A percentile compares a stretch with the other conserved stretches of the same genome.
These are phyloP conservation scores for Microbotryum scabiosae DNA, from an alignment of 1,284 basidiomycete species.

Conservation along the genomic window DNA sequence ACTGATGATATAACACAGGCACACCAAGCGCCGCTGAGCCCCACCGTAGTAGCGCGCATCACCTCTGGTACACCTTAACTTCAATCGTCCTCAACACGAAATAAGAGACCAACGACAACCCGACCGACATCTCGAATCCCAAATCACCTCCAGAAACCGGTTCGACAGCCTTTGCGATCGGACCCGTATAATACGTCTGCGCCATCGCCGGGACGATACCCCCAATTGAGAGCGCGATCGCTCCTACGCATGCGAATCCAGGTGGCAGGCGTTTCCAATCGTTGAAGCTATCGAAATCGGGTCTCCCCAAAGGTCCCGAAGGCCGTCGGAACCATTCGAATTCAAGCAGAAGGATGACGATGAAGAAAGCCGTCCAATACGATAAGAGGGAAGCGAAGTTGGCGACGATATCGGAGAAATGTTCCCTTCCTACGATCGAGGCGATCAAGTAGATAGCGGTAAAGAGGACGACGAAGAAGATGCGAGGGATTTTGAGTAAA, in stretches of 20 bases:
- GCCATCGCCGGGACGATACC: constrained; percentile 11
- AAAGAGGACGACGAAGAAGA: constrained; percentile 52
- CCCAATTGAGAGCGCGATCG: constrained; percentile 1
- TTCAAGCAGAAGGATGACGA: constrained; percentile 52
- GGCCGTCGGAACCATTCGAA: constrained; percentile 37
- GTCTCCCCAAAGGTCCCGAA: constrained; percentile 38
- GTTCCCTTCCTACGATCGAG: constrained; percentile 54
- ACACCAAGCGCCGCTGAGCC: too few species aligned
- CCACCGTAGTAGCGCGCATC: too few species aligned
- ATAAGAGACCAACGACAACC: too few species aligned
- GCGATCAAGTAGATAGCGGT: constrained; percentile 52
- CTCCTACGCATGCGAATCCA: background rate
- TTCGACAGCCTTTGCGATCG: constrained; percentile 16
- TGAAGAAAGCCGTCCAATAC: constrained; percentile 59
- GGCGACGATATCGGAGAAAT: constrained; percentile 52
- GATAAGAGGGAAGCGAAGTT: constrained; percentile 52
- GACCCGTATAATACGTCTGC: constrained; percentile 20
- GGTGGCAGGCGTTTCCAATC: constrained; percentile 34
- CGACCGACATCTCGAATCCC: background rate
- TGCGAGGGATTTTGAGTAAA: constrained; percentile 52
- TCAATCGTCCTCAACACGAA: too few species aligned
- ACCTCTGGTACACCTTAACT: too few species aligned
- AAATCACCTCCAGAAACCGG: constrained; percentile 23
- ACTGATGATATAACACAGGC: too few species aligned
- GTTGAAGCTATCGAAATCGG: constrained; percentile 54